phyloP scores from a whole-genome alignment of 2,329 filamentous ascomycete genomes.

The Leptographium galeiforme region DNA sequence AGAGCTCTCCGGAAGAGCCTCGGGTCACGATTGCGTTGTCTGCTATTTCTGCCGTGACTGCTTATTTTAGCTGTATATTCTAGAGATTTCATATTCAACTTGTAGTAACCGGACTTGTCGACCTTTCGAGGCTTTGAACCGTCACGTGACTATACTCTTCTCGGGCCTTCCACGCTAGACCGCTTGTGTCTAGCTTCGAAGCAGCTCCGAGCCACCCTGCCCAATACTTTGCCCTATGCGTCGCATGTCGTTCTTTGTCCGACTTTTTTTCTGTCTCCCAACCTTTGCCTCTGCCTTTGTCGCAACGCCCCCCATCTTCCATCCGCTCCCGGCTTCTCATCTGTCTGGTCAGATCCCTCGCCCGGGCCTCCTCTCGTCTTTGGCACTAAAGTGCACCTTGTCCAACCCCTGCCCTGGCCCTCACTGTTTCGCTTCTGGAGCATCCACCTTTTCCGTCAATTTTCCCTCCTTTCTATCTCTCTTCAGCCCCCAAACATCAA shows the following conservation, averaged over 20 bases:
- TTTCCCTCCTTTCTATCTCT: not conserved
- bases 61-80: too few relatives aligned
- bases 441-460: not conserved
- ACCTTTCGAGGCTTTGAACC: too few relatives aligned
- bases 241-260: not conserved
- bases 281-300: not conserved
- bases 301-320: not conserved
- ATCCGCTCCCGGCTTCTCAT: not conserved
- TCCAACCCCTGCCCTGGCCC: not conserved
- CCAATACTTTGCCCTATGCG: not conserved
- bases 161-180: not conserved
- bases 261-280: not conserved
- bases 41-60: too few relatives aligned
- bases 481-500: conserved; percentile 2
- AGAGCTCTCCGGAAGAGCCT: not conserved
- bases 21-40: too few relatives aligned
- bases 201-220: not conserved
- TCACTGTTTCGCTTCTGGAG: not conserved
- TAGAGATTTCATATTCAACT: too few relatives aligned
- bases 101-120: too few relatives aligned
- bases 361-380: not conserved
- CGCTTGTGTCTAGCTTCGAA: not conserved
- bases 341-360: not conserved
- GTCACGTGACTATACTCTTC: not conserved
- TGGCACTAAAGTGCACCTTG: not conserved